phyloP scores from a whole-genome alignment of 2,329 filamentous ascomycete genomes.

The Fusarium bulbicola region DNA sequence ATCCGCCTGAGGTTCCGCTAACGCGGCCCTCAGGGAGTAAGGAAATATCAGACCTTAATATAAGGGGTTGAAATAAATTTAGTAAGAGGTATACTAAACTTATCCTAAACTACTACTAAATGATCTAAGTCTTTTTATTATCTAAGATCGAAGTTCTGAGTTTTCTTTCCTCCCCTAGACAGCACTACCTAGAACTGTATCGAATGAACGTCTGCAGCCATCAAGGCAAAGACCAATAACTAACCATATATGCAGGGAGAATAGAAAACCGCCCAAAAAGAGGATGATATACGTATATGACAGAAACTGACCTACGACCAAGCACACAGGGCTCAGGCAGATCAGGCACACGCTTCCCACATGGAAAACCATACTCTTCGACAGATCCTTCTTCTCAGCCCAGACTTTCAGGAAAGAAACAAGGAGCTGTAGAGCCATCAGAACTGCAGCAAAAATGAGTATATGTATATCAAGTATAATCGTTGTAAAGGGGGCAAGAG shows the following conservation, averaged over 20 bases:
- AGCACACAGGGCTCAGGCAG: background rate
- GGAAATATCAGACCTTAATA: too few relatives aligned
- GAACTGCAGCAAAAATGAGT: background rate
- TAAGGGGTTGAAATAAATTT: too few relatives aligned
- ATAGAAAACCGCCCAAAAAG: background rate
- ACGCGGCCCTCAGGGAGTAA: rapidly evolving
- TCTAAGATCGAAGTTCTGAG: too few relatives aligned
- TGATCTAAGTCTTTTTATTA: too few relatives aligned
- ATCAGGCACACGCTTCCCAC: rapidly evolving
- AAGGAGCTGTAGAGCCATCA: rapidly evolving
- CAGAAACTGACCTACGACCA: rapidly evolving
- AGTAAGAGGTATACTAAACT: too few relatives aligned
- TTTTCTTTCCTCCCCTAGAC: too few relatives aligned
- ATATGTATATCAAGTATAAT: rapidly evolving
- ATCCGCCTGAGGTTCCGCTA: background rate
- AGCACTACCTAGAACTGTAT: background rate
- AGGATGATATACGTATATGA: rapidly evolving
- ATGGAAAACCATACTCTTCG: background rate
- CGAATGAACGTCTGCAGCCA: background rate
- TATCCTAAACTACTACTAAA: too few relatives aligned
- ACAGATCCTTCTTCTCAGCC: background rate
- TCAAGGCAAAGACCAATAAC: background rate
- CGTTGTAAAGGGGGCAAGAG: rapidly evolving
- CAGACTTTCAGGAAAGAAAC: background rate
- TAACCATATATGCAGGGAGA: background rate